Base-by-base conservation (phyloP, 139 green algal species). In the Diplosphaera chodatii region DNA sequence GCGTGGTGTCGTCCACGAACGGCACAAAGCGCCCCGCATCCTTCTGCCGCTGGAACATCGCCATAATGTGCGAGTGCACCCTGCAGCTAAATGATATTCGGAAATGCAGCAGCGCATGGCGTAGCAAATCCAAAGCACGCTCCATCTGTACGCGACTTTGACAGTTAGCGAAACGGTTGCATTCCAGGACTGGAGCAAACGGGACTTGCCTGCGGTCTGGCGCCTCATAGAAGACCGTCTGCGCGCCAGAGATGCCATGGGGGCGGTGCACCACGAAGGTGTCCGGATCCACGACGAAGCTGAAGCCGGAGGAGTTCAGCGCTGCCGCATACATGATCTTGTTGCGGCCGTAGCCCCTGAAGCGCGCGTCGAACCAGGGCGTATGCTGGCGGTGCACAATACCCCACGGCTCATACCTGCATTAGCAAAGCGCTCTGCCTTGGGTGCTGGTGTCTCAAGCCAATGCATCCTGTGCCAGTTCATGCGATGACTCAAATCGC, bases 311-410 rank as follows among this genome's bases (percentile, higher is more conserved):
- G 48, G 48, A 27, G 18, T 59, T 59, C 13, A 59, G 48, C 16
- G 48, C 48, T 18, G 48, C 48, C 8, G 48, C 48, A 18, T 59
- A 59, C 48, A 59, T 65, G 34, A 72, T 32, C 48, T 72, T 72
- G 41, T 72, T 65, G 34, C 29, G 55, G 32, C 72, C 71, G 55
- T 82, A 81, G 18, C 79, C 79, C 56, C 70, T 74, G 77, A 83
- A 84, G 18, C 79, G 75, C 71, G 80, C 79, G 63, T 84, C 79
- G 67, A 80, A 84, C 76, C 76, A 83, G 55, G 79, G 79, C 63
- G 78, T 64, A 8, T 72, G 66, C n/a, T 55, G 32, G n/a, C 72
- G 64, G 37, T 67, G 48, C 10, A 77, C 76, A 28, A 84, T 67
- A 32, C 80, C 71, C 41, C 80, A 84, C 32, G 79, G 79, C 77